phyloP scores from a whole-genome alignment of 2,329 filamentous ascomycete species.

The Endothia cerciana region DNA sequence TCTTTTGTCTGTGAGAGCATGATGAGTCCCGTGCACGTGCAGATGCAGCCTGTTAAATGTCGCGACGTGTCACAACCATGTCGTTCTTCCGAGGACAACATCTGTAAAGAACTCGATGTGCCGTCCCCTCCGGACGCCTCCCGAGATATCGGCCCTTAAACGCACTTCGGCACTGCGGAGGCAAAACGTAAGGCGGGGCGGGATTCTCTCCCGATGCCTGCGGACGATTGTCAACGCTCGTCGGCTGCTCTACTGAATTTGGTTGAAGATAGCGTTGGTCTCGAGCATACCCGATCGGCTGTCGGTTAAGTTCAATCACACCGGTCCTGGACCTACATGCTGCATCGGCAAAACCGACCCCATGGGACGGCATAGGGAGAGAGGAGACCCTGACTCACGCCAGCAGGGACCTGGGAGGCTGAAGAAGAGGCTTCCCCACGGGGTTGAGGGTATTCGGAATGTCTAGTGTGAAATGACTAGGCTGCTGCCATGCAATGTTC shows the following conservation, averaged over 20 bases:
- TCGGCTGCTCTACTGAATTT: neutral
- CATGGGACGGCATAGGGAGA: neutral
- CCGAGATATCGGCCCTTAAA: neutral
- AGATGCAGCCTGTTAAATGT: no score
- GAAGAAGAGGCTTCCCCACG: neutral
- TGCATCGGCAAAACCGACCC: neutral
- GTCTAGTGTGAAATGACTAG: neutral
- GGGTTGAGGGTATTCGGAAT: neutral
- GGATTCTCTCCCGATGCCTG: neutral
- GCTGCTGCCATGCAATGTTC: neutral
- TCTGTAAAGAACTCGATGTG: no score
- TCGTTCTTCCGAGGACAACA: no score
- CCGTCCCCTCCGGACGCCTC: neutral
- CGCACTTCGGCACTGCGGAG: neutral
- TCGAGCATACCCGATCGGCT: slow-evolving; percentile 1
- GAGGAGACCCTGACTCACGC: neutral
- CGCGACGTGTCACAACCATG: no score
- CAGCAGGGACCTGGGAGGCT: neutral
- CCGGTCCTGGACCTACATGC: neutral
- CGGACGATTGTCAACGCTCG: neutral
- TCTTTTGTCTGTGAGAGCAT: neutral
- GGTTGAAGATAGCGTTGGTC: neutral
- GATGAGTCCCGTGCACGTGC: no score
- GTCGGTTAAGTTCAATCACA: neutral
- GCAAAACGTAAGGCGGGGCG: neutral